Evolutionary conservation across 331 rosid species (phyloP), one percentile per base, ranked within the genome.

Genomic region (Acacia pycnantha): DNA sequence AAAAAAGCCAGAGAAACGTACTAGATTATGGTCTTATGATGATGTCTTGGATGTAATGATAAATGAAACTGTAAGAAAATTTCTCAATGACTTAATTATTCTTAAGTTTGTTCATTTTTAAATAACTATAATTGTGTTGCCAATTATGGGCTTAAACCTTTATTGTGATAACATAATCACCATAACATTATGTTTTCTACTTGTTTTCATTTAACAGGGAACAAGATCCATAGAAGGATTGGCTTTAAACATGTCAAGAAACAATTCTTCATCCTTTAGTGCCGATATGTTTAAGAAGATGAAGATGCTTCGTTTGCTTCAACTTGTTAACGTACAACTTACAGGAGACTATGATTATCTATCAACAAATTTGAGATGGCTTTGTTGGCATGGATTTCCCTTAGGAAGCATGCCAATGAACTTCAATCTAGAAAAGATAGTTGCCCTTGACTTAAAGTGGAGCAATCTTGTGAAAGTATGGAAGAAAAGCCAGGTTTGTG

Each of bases 21-120:
- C 82, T 31, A 74, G 86, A 24, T 24, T 85, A n/a, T 82, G 85
- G 80, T 21, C 29, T 69, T 53, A 22, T 1, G 29, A 74, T 0
- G 84, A 82, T 7, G 88, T 11, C 50, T 6, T 58, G 44, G 35
- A 76, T 59, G 69, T 76, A 10, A 15, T 41, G 0, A 46, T 2
- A 26, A 47, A 22, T 14, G 1, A 2, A 2, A 26, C 22, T 26
- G 76, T 46, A 71, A 71, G 76, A 13, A 47, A 16, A 27, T 61
- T 13, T 61, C 10, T 27, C 4, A 5, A 12, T 26, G 19, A 26
- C 37, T 26, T 3, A 4, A 2, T 26, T 26, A 19, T 61, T 2
- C 37, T 37, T 12, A 61, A 14, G 11, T 29, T 27, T 12, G 0
- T 64, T 26, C 70, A 15, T 16, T 31, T 15, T 7, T 16, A 24